Conservation (phyloP, 2,329 filamentous ascomycete genomes). For the Corniculantispora saksenae region DNA sequence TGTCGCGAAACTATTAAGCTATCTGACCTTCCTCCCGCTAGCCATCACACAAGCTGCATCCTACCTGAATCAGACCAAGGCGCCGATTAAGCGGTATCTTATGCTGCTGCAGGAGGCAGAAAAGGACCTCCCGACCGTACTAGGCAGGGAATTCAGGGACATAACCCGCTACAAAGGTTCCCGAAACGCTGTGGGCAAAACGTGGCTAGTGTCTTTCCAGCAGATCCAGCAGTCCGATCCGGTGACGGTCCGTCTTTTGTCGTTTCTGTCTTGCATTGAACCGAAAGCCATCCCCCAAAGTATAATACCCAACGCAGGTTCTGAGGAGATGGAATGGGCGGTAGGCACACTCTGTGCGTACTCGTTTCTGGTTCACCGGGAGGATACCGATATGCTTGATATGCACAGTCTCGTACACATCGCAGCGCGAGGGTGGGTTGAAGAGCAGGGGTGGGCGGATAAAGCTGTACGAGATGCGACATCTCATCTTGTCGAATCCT, state of each 20-base stretch:
- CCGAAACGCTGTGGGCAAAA: constrained; percentile 25
- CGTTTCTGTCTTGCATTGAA: constrained; percentile 43
- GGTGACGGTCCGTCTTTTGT: constrained; percentile 37
- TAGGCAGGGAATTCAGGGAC: neutral
- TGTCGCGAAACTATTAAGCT: constrained; percentile 9
- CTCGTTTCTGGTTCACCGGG: neutral
- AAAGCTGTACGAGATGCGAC: neutral
- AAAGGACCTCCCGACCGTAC: neutral
- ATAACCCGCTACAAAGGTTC: constrained; percentile 28
- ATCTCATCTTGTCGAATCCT: neutral
- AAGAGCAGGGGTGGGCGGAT: neutral
- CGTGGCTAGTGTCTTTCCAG: constrained; percentile 7
- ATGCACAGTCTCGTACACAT: constrained; percentile 8
- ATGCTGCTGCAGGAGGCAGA: constrained; percentile 29
- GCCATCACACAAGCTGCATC: constrained; percentile 42
- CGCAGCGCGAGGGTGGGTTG: neutral
- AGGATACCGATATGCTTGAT: neutral
- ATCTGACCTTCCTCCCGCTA: constrained; percentile 39
- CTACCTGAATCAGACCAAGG: constrained; percentile 39
- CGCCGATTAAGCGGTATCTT: constrained; percentile 35
- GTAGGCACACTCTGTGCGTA: constrained; percentile 5
- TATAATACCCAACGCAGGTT: constrained; percentile 10
- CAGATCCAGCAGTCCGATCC: constrained; percentile 17
- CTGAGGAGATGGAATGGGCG: neutral
- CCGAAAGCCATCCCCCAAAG: constrained; percentile 1